Conservation (phyloP, 768 basidiomycete species). For the Boletus sp. region DNA sequence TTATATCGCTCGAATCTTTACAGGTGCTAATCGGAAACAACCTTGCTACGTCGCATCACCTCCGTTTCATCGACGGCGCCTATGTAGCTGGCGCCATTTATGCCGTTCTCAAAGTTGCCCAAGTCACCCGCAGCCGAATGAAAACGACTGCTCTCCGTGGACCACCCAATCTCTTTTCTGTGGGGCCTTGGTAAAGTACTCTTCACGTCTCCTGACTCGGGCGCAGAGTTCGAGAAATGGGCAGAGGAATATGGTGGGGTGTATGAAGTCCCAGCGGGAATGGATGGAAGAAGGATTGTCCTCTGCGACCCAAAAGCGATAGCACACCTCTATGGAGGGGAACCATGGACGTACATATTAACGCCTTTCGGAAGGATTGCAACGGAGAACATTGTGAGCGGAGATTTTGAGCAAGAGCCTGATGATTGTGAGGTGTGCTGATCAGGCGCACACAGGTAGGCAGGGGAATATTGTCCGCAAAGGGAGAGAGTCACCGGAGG, state of each 20-base stretch:
- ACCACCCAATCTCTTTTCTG: slow-evolving; percentile 15
- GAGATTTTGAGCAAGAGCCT: not conserved
- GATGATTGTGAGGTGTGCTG: not conserved
- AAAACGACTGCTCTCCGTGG: slow-evolving; percentile 25
- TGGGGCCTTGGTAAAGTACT: slow-evolving; percentile 13
- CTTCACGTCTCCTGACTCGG: slow-evolving; percentile 23
- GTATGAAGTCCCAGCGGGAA: slow-evolving; percentile 37
- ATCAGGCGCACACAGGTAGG: slow-evolving; percentile 28
- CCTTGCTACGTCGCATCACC: not conserved
- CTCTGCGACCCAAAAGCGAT: slow-evolving; percentile 51
- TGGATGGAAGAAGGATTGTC: slow-evolving; percentile 37
- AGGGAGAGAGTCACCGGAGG: slow-evolving; percentile 46
- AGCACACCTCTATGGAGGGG: slow-evolving; percentile 48
- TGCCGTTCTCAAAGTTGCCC: slow-evolving; percentile 4
- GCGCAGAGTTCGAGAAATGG: slow-evolving; percentile 45
- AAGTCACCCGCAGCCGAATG: not conserved
- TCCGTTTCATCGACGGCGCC: not conserved
- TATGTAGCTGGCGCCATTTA: slow-evolving; percentile 7
- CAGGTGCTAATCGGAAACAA: not conserved
- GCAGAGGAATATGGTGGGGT: slow-evolving; percentile 46
- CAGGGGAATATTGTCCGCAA: slow-evolving; percentile 38
- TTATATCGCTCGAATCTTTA: not conserved
- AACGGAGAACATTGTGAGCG: slow-evolving; percentile 27
- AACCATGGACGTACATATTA: slow-evolving; percentile 39
- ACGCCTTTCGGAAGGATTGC: slow-evolving; percentile 20